Conservation (phyloP, 2,329 filamentous ascomycete genomes). For the Epichloe baconii region DNA sequence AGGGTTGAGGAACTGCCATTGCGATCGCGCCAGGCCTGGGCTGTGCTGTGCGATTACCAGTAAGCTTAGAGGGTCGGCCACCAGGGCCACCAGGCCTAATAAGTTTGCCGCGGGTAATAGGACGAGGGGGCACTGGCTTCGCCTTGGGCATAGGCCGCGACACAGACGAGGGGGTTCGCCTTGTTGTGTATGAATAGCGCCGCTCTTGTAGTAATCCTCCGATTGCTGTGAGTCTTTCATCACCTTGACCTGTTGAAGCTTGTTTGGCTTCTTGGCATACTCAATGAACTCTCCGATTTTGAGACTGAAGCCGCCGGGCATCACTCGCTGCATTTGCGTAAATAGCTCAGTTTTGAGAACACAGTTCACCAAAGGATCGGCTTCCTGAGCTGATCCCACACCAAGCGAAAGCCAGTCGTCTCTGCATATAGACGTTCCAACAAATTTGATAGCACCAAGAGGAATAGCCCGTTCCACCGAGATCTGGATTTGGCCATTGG, state of each 20-base stretch:
- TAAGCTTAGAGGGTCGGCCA: conserved; percentile 63
- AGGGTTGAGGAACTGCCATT: conserved; percentile 21
- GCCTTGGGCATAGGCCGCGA: conserved; percentile 78
- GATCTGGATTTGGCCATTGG: conserved; percentile 73
- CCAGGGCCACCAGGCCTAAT: conserved; percentile 82
- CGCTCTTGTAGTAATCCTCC: conserved; percentile 87
- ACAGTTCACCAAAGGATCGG: conserved; percentile 88
- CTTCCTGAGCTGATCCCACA: conserved; percentile 77
- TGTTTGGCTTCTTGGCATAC: conserved; percentile 96
- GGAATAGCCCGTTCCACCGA: conserved; percentile 69
- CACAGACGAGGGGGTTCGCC: conserved; percentile 72
- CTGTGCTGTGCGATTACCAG: conserved; percentile 33
- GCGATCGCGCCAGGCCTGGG: conserved; percentile 26
- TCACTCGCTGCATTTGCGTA: conserved; percentile 71
- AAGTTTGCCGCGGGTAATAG: conserved; percentile 86
- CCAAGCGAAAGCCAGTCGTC: conserved; percentile 97
- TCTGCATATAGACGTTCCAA: conserved; percentile 66
- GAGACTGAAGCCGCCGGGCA: conserved; percentile 68
- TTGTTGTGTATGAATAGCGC: conserved; percentile 70
- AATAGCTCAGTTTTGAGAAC: conserved; percentile 96
- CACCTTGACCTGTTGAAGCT: conserved; percentile 78
- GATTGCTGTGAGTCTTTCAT: conserved; percentile 69
- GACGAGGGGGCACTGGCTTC: conserved; percentile 74
- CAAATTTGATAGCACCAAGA: conserved; percentile 76
- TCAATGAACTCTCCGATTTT: conserved; percentile 78